Conservation (phyloP, 106 monocot genomes). For the Apostasia shenzhenica region DNA sequence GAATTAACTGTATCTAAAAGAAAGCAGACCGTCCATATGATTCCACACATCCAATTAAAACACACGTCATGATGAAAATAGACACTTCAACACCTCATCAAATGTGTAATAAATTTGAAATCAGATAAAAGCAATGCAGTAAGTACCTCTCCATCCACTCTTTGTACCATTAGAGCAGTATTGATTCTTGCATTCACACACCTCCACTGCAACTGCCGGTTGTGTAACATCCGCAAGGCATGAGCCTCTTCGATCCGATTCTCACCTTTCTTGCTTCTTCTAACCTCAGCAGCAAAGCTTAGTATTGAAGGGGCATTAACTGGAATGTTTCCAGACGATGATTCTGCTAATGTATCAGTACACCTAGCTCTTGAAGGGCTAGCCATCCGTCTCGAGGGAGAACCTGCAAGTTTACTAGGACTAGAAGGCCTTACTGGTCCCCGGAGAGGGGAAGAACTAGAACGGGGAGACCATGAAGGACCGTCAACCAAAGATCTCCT, state of each 20-base stretch:
- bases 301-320: conserved; percentile 41
- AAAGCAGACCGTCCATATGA: too few relatives aligned
- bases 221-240: conserved; percentile 27
- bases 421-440: conserved; percentile 32
- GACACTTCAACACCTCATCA: too few relatives aligned
- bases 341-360: conserved; percentile 4
- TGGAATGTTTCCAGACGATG: background rate
- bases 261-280: conserved; percentile 40
- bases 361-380: conserved; percentile 48
- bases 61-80: too few relatives aligned
- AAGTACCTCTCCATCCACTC: conserved; percentile 26
- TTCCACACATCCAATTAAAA: too few relatives aligned
- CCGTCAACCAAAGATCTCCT: conserved; percentile 28
- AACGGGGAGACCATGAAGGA: conserved; percentile 22
- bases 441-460: conserved; percentile 26
- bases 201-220: conserved; percentile 39
- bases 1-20: too few relatives aligned
- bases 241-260: conserved; percentile 46
- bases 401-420: conserved; percentile 25
- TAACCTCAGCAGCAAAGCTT: conserved; percentile 17
- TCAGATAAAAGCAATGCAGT: too few relatives aligned
- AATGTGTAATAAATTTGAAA: too few relatives aligned
- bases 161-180: conserved; percentile 18
- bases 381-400: conserved; percentile 43
- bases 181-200: conserved; percentile 33